A percentile compares a stretch with the other conserved stretches of the same genome.
Conservation (phyloP, 176 grass and related monocot species). For the Bonia amplexicaulis region DNA sequence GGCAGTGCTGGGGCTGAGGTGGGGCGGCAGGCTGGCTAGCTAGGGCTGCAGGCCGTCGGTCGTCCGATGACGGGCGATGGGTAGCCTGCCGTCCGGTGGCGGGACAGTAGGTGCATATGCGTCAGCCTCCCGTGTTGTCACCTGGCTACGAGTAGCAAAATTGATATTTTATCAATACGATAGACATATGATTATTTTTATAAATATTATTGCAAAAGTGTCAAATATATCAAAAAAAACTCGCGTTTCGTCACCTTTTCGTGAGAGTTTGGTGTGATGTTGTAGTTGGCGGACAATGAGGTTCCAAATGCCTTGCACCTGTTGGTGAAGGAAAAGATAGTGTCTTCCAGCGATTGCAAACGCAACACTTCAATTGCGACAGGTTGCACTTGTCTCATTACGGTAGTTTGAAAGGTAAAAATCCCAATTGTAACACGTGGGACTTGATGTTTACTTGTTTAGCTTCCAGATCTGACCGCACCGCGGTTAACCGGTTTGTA, state of each 20-base stretch:
- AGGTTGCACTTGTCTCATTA: not conserved
- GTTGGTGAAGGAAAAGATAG: not conserved
- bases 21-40: too few species aligned
- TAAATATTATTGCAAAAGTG: too few species aligned
- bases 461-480: not conserved
- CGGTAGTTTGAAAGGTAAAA: not conserved
- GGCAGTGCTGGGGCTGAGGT: too few species aligned
- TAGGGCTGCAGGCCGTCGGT: too few species aligned
- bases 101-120: rapidly evolving
- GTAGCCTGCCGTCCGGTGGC: too few species aligned
- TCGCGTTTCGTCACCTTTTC: not conserved
- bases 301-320: not conserved
- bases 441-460: not conserved
- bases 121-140: too few species aligned
- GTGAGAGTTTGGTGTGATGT: not conserved
- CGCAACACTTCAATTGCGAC: not conserved
- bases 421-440: not conserved
- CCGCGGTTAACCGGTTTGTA: not conserved
- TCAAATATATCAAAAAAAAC: too few species aligned
- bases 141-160: too few species aligned
- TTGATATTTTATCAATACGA: too few species aligned
- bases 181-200: too few species aligned
- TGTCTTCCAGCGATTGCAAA: not conserved
- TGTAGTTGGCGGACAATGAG: not conserved
- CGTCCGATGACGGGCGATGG: too few species aligned